Percentiles rank a stretch among this genome's conserved stretches.
phyloP scores from a whole-genome alignment of 805 yeast species.

The Metschnikowia baotianmanensis region DNA sequence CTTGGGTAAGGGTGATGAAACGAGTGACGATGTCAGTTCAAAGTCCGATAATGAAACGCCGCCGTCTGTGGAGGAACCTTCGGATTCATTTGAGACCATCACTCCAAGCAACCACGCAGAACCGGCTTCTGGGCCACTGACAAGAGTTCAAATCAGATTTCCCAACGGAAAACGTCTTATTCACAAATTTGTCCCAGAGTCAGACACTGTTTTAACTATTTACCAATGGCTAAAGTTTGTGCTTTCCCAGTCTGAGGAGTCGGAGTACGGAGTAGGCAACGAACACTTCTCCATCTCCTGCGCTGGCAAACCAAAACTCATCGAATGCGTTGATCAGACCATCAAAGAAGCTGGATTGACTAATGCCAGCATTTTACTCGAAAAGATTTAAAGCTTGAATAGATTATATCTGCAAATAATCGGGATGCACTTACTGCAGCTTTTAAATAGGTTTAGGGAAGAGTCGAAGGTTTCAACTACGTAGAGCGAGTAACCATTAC shows the following conservation, averaged over 20 bases:
- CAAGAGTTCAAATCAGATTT: conserved; percentile 84
- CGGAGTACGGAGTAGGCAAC: conserved; percentile 47
- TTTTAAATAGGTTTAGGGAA: too few relatives aligned
- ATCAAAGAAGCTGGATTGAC: conserved; percentile 74
- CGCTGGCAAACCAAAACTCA: conserved; percentile 44
- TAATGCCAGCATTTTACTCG: conserved; percentile 78
- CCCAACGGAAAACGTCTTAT: conserved; percentile 84
- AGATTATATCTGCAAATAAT: background rate
- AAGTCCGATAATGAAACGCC: conserved; percentile 22
- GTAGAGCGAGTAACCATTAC: too few relatives aligned
- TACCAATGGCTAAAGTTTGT: conserved; percentile 67
- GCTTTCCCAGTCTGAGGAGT: conserved; percentile 41
- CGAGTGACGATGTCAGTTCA: conserved; percentile 26
- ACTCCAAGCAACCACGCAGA: conserved; percentile 55
- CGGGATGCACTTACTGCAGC: too few relatives aligned
- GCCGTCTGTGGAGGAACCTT: conserved; percentile 12
- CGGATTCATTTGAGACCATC: conserved; percentile 50
- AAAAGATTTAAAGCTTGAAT: conserved; percentile 24
- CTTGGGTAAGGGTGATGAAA: conserved; percentile 30
- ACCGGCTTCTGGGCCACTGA: conserved; percentile 57
- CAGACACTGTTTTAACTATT: conserved; percentile 56
- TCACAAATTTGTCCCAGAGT: conserved; percentile 54
- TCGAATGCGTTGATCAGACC: conserved; percentile 54
- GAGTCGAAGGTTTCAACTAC: too few relatives aligned
- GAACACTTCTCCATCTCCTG: conserved; percentile 35